Conservation (phyloP, 2,329 filamentous ascomycete genomes). For the Arachnomyces sp. region DNA sequence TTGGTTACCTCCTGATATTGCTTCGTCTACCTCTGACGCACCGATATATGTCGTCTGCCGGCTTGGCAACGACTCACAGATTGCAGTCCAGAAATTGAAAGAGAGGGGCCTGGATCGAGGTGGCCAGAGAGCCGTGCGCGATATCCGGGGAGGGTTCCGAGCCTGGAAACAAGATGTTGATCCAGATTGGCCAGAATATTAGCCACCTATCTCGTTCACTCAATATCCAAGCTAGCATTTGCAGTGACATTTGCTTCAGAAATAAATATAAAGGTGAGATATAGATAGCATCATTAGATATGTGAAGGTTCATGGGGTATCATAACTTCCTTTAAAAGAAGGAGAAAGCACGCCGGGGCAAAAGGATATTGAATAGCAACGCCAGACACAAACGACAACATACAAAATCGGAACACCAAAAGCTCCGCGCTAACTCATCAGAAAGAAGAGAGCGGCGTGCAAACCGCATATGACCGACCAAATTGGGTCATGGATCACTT, state of each 20-base stretch:
- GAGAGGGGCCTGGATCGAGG: slow-evolving; percentile 28
- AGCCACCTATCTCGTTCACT: slow-evolving; percentile 8
- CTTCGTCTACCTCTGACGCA: slow-evolving; percentile 7
- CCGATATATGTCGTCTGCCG: slow-evolving; percentile 41
- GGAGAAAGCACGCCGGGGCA: too few relatives aligned
- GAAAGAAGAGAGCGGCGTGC: neutral
- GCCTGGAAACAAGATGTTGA: slow-evolving; percentile 39
- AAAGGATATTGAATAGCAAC: too few relatives aligned
- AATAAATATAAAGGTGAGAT: neutral
- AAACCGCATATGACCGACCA: slow-evolving; percentile 1
- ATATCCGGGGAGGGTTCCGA: slow-evolving; percentile 36
- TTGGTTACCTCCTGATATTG: slow-evolving; percentile 23
- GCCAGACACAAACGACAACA: too few relatives aligned
- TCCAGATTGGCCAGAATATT: slow-evolving; percentile 35
- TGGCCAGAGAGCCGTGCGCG: slow-evolving; percentile 29
- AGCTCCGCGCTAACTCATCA: slow-evolving; percentile 1
- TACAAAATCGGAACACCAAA: too few relatives aligned
- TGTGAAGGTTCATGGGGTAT: too few relatives aligned
- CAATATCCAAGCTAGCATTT: too few relatives aligned
- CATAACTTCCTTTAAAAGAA: too few relatives aligned
- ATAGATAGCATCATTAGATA: too few relatives aligned
- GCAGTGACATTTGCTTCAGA: neutral
- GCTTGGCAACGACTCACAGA: slow-evolving; percentile 43
- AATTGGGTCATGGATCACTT: slow-evolving; percentile 3
- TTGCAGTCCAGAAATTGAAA: slow-evolving; percentile 36